Base-by-base conservation (phyloP, 257 asterid species). In the Solanum medicagineum region DNA sequence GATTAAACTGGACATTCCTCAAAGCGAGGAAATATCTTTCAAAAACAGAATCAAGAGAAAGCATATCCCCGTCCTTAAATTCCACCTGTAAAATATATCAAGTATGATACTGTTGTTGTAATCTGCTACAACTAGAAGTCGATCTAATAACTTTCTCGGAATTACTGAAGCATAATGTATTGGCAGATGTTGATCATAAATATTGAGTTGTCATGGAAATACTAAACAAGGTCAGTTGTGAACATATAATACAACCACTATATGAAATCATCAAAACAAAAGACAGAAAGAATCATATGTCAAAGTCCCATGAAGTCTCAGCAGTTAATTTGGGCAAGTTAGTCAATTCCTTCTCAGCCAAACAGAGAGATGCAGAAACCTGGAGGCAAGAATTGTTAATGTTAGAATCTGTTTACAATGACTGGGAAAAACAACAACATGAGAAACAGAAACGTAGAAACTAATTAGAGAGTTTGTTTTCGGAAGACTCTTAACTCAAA, bases 251-350 rank as follows among this genome's bases (percentile, higher is more conserved):
- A 49, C 60, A 75, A 49, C 82, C 6, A 75, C 22, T 24, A 75
- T 14, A 24, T 24, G 60, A 24, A 45, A 40, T 65, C 60, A 57
- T 60, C 68, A 32, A 32, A 32, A 49, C n/a, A 14, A 47, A 74
- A 74, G 47, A 10, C 42, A 47, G 8, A 42, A 83, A 11, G 51
- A 49, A 89, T 96, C 92, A 94, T 92, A 94, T 83, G 87, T 90
- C 98, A 19, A 92, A 90, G 85, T 93, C 96, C 98, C 97, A 96
- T 62, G 89, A 86, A 19, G 92, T 93, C 90, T 96, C 99, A 1
- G 98, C 99, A 68, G 89, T 85, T 88, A 96, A 40, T 85, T 93
- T 94, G 9, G 98, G 95, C 44, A 63, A 86, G 86, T 92, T 93
- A 20, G 8, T 1, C 8, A 10, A 77, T 79, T 93, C 97, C 4